Evolutionary conservation across 208 protist species (phyloP).

Genomic region (Vickermania spadyakhi): DNA sequence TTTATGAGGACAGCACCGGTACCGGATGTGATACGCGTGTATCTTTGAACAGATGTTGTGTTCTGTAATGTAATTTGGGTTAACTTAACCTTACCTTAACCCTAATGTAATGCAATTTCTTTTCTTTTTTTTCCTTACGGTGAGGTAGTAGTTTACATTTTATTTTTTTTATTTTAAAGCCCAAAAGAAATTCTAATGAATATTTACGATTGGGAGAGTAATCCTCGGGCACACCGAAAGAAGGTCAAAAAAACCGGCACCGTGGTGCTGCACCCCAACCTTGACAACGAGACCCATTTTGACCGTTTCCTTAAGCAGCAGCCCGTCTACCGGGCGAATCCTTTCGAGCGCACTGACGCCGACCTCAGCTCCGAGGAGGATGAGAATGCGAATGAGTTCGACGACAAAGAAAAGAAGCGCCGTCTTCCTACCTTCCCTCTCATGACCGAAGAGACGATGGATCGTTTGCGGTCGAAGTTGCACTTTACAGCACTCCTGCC

Average conservation of each 20-base stretch:
- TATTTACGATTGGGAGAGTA: slow-evolving; percentile 80
- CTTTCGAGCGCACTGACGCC: slow-evolving; percentile 3
- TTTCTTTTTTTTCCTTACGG: slow-evolving; percentile 8
- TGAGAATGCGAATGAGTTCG: slow-evolving; percentile 8
- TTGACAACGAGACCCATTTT: slow-evolving; percentile 48
- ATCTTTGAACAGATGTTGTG: too few species aligned
- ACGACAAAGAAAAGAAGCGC: slow-evolving; percentile 5
- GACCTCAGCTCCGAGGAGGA: slow-evolving; percentile 14
- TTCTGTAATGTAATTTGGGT: too few species aligned
- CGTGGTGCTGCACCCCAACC: slow-evolving; percentile 75
- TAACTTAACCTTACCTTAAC: too few species aligned
- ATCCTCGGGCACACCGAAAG: slow-evolving; percentile 26
- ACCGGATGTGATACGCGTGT: too few species aligned
- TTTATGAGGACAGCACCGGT: too few species aligned
- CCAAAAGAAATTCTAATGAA: not conserved
- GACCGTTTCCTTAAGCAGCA: slow-evolving; percentile 57
- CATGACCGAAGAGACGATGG: slow-evolving; percentile 53
- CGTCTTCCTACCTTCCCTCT: slow-evolving; percentile 16
- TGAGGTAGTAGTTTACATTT: slow-evolving; percentile 5
- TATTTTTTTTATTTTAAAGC: too few species aligned
- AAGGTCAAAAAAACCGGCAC: slow-evolving; percentile 81
- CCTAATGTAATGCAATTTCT: too few species aligned
- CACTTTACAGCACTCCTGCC: slow-evolving; percentile 54
- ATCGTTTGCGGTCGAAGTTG: slow-evolving; percentile 35
- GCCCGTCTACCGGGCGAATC: slow-evolving; percentile 16